Percentiles rank a stretch among this genome's conserved stretches.
These are phyloP conservation scores for Arabidopsis lyrata DNA, from an alignment of 441 rosid species.

Conservation along the genomic window DNA sequence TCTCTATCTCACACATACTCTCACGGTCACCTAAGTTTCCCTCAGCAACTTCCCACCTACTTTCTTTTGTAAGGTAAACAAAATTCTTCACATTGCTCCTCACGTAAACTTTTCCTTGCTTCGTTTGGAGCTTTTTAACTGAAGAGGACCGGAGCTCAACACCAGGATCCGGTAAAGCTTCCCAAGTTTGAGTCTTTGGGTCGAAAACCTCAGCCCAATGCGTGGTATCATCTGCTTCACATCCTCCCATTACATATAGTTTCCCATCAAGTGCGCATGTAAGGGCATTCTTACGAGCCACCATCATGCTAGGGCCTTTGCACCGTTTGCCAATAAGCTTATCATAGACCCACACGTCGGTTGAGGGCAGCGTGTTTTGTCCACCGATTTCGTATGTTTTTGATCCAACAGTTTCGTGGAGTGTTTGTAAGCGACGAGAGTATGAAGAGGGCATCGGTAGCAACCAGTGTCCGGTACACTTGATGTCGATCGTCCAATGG, in stretches of 20 bases:
- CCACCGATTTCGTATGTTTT: conserved; percentile 64
- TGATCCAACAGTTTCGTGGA: conserved; percentile 50
- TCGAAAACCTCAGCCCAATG: conserved; percentile 78
- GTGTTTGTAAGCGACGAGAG: conserved; percentile 48
- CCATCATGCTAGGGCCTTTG: conserved; percentile 54
- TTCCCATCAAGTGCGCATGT: conserved; percentile 55
- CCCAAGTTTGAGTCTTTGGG: conserved; percentile 53
- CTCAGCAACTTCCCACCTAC: conserved; percentile 57
- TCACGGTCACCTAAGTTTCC: conserved; percentile 55
- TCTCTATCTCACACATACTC: conserved; percentile 64
- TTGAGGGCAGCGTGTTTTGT: conserved; percentile 51
- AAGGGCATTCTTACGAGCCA: conserved; percentile 67
- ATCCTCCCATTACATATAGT: conserved; percentile 74
- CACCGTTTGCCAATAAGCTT: conserved; percentile 58
- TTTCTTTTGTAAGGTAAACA: conserved; percentile 51
- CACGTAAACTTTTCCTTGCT: conserved; percentile 56
- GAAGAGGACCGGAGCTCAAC: conserved; percentile 57
- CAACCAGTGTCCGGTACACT: conserved; percentile 37
- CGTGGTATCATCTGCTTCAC: conserved; percentile 61
- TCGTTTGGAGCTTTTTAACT: conserved; percentile 68
- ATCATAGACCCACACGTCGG: conserved; percentile 64
- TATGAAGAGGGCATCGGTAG: conserved; percentile 55
- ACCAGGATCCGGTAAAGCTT: conserved; percentile 52
- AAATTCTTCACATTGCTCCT: conserved; percentile 58
- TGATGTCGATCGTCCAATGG: not conserved